Evolutionary conservation across 495 filamentous ascomycete species (phyloP), one percentile per base, ranked within the genome.

Genomic region (Pseudomonodictys pantanalensis): DNA sequence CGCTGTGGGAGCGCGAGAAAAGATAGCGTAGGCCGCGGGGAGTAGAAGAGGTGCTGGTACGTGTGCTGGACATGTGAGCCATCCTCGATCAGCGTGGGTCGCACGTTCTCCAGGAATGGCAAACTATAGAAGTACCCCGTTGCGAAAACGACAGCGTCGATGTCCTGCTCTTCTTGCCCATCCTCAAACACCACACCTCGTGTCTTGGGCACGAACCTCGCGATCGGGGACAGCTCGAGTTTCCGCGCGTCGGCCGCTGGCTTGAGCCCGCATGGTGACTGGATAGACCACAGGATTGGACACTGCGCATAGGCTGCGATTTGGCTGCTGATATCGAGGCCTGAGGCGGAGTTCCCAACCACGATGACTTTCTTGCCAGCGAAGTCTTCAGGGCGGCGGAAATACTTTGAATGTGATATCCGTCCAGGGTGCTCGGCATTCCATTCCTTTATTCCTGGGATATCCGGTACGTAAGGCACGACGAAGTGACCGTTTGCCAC

Each of bases 401-500:
- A 97, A 28, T 81, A 79, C 62, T 92, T 96, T 10, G 91, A 91
- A 70, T 97, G 92, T 0, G 82, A 81, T 22, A 96, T 87, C 0
- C 77, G 57, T 0, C 78, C 81, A 0, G 87, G 88, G 56, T 89
- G 81, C 2, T 71, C 65, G 25, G 70, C 53, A 66, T 89, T 78
- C 85, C 84, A 82, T 46, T 63, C 69, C 52, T 68, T 52, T 10
- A 88, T 78, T 1, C 85, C 85, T 1, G 68, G 50, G n/a, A 88
- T 81, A 23, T 79, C 71, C 0, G 91, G 91, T 9, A 95, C 73
- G 68, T 80, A 86, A 0, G 87, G 86, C 6, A 87, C 81, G 20
- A 79, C 79, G 69, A 87, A 95, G 67, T 96, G 90, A 0, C 91
- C 91, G 58, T 79, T 90, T 6, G 89, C 89, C n/a, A 92, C 83